phyloP scores from a whole-genome alignment of 441 rosid genomes.

The Erysimum pusillum region DNA sequence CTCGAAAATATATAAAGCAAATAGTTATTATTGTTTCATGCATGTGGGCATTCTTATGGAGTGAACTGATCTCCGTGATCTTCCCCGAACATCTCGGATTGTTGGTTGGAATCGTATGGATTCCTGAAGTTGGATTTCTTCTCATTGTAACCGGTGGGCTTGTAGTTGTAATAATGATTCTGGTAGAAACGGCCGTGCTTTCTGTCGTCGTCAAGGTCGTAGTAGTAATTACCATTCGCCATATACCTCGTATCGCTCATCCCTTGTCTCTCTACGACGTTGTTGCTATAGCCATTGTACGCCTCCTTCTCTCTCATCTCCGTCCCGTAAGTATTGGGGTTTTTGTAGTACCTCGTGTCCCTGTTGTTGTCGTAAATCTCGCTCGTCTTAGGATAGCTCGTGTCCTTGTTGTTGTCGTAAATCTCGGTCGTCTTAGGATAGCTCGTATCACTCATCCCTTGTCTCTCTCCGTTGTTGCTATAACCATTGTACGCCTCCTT shows the following conservation, averaged over 20 bases:
- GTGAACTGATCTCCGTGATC: conserved; percentile 35
- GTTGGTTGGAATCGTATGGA: conserved; percentile 26
- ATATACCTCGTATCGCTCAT: conserved; percentile 57
- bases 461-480: conserved; percentile 43
- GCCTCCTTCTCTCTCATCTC: conserved; percentile 29
- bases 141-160: conserved; percentile 28
- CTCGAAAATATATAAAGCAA: conserved; percentile 9
- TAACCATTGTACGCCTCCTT: conserved; percentile 36
- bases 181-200: conserved; percentile 48
- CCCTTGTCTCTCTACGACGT: conserved; percentile 49
- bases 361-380: conserved; percentile 25
- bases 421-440: conserved; percentile 36
- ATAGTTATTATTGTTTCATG: background rate
- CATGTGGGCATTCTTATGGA: conserved; percentile 21
- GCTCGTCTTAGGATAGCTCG: conserved; percentile 19
- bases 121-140: conserved; percentile 21
- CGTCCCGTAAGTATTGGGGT: conserved; percentile 8
- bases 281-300: conserved; percentile 39
- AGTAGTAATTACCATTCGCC: conserved; percentile 53
- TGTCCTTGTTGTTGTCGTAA: conserved; percentile 21
- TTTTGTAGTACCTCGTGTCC: conserved; percentile 17
- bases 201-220: conserved; percentile 41
- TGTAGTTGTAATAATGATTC: conserved; percentile 37
- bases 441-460: conserved; percentile 57
- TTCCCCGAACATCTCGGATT: conserved; percentile 23